Base-by-base conservation (phyloP, 2,329 filamentous ascomycete genomes). In the Talaromyces sp. region DNA sequence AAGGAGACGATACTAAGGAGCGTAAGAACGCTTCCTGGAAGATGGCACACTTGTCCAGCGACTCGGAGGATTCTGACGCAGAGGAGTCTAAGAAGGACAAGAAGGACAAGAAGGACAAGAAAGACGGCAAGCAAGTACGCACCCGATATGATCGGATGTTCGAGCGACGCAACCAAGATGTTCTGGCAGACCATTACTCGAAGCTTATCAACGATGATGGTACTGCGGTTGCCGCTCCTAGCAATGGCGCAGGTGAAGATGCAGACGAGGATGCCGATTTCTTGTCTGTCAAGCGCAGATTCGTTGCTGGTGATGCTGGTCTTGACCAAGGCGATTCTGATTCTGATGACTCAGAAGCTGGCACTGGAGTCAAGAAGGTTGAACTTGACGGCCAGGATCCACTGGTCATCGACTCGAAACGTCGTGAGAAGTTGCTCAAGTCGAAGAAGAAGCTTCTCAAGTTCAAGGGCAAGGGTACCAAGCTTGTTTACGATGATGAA, bases 121-220 rank as follows among this genome's bases (percentile, higher is more conserved):
- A 89, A 75, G 79, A 81, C 10, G 83, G 86, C 44, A 63, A 62
- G 33, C 64, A 69, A 63, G 90, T 96, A 16, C 85, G 91, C 56
- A 99, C 95, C 29, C 97, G 96, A 73, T 95, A 96, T 70, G 91
- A 99, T 73, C 88, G 91, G 63, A 97, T 99, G 94, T 97, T 97
- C 73, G 93, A 97, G 77, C 83, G 94, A 55, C 89, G 88, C 64
- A 99, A 99, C 74, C 93, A 97, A 74, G 92, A 97, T 68, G 89
- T 99, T 29, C 76, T 99, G 59, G 92, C 93, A n/a, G 86, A 88
- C 51, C 94, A 99, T 75, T 97, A 97, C 78, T 85, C 86, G 54
- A 96, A 93, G 67, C 82, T 99, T 58, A 86, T 97, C 55, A 81
- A 81, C 46, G 81, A 86, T 35, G 85, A 82, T 36, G 75, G 73